These are phyloP conservation scores for Rubroboletus pulcherrimus DNA, from an alignment of 768 basidiomycete genomes.

Conservation along the genomic window DNA sequence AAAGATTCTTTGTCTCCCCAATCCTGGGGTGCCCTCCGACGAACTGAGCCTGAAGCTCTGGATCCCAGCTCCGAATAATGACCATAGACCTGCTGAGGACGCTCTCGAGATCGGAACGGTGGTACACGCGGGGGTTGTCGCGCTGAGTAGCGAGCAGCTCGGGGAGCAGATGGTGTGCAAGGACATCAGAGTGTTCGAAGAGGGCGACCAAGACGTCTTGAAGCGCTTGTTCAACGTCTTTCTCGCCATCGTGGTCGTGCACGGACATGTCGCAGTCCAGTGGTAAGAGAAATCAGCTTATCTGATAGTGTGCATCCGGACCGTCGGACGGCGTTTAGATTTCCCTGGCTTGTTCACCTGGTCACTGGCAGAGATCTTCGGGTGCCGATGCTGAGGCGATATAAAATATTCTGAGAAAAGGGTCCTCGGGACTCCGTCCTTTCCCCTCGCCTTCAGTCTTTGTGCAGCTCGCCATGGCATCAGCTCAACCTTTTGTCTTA, in stretches of 20 bases:
- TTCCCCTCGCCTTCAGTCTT: background rate
- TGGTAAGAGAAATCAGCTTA: conserved; percentile 1
- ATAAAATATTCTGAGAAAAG: conserved; percentile 4
- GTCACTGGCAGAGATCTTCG: background rate
- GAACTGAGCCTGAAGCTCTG: conserved; percentile 53
- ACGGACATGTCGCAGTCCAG: conserved; percentile 1
- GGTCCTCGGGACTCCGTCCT: background rate
- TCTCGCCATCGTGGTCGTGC: background rate
- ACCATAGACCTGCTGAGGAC: conserved; percentile 54
- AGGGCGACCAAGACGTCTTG: conserved; percentile 38
- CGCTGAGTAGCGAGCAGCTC: conserved; percentile 37
- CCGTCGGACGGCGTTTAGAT: background rate
- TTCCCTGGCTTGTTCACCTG: conserved; percentile 1
- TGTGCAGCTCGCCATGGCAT: conserved; percentile 12
- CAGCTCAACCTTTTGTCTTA: conserved; percentile 41
- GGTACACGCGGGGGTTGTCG: conserved; percentile 17
- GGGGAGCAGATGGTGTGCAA: conserved; percentile 52
- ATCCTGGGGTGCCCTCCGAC: conserved; percentile 87
- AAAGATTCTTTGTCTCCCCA: conserved; percentile 75
- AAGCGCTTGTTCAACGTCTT: conserved; percentile 22
- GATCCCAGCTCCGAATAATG: conserved; percentile 52
- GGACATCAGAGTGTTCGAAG: conserved; percentile 67
- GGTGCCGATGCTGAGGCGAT: background rate
- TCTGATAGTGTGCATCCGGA: conserved; percentile 4
- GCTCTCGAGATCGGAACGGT: conserved; percentile 41